Evolutionary conservation across 352 stramenopile genomes (phyloP).

Genomic region (Pythium dissimile): DNA sequence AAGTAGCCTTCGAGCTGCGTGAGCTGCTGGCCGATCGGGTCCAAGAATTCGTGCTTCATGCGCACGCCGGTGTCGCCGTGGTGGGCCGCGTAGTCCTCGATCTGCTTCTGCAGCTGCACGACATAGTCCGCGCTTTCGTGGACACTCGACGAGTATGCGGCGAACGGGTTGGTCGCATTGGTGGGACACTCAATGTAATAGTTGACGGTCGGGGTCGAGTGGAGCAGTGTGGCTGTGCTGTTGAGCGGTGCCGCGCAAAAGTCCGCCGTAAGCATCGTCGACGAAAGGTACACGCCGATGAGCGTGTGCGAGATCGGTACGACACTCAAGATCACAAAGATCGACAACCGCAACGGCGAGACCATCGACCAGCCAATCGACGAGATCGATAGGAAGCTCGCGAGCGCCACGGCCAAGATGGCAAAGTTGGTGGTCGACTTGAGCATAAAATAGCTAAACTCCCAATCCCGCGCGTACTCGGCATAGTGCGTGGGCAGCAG

Average conservation of each 20-base stretch:
- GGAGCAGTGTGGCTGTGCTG: slow-evolving; percentile 57
- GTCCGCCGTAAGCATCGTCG: slow-evolving; percentile 77
- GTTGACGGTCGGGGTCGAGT: slow-evolving; percentile 36
- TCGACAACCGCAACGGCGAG: slow-evolving; percentile 61
- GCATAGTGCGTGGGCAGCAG: slow-evolving; percentile 62
- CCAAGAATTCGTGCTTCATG: slow-evolving; percentile 73
- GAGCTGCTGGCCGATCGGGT: slow-evolving; percentile 60
- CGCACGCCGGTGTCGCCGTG: slow-evolving; percentile 46
- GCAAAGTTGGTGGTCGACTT: slow-evolving; percentile 77
- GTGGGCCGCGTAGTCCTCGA: slow-evolving; percentile 46
- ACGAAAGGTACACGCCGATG: slow-evolving; percentile 73
- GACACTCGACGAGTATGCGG: slow-evolving; percentile 27
- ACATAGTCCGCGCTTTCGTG: slow-evolving; percentile 30
- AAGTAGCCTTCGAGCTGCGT: slow-evolving; percentile 26
- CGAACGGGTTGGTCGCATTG: slow-evolving; percentile 53
- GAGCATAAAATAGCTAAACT: slow-evolving; percentile 77
- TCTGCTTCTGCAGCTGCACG: slow-evolving; percentile 35
- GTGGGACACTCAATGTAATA: slow-evolving; percentile 66
- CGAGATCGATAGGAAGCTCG: slow-evolving; percentile 77
- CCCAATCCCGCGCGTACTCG: slow-evolving; percentile 50
- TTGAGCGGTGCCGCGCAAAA: slow-evolving; percentile 72
- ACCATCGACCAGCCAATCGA: slow-evolving; percentile 83
- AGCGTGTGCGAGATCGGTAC: slow-evolving; percentile 79
- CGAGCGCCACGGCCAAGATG: slow-evolving; percentile 67
- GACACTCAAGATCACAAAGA: slow-evolving; percentile 71